These are phyloP conservation scores for Pythium coloratum DNA, from an alignment of 352 stramenopile species.

Conservation along the genomic window DNA sequence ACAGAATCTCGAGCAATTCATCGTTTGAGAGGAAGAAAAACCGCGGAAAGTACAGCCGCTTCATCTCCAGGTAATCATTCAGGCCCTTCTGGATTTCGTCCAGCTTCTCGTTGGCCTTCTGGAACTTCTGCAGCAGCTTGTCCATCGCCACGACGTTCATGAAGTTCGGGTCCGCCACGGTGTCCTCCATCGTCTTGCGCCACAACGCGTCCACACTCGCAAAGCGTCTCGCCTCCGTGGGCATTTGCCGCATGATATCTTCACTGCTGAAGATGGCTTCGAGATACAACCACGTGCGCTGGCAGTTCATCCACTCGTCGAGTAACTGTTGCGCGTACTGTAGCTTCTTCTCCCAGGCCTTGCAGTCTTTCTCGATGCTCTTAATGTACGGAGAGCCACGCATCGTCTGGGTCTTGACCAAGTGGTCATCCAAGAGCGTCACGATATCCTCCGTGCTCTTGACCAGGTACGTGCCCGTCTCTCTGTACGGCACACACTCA, in stretches of 20 bases:
- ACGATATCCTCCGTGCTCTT: conserved; percentile 90
- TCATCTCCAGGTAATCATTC: conserved; percentile 85
- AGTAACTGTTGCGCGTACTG: conserved; percentile 91
- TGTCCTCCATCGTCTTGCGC: conserved; percentile 93
- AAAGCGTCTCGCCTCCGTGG: conserved; percentile 89
- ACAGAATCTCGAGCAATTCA: conserved; percentile 94
- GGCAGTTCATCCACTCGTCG: conserved; percentile 93
- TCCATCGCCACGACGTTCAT: conserved; percentile 89
- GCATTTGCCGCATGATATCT: conserved; percentile 96
- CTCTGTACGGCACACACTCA: conserved; percentile 90
- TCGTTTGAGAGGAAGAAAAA: conserved; percentile 98
- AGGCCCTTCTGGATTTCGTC: conserved; percentile 94
- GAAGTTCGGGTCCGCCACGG: conserved; percentile 85
- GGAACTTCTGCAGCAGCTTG: conserved; percentile 91
- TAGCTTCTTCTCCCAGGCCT: conserved; percentile 89
- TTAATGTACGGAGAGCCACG: conserved; percentile 94
- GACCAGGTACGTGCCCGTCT: conserved; percentile 91
- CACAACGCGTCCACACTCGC: conserved; percentile 88
- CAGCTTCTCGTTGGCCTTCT: conserved; percentile 93
- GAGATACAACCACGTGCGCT: conserved; percentile 95
- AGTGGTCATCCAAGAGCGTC: conserved; percentile 91
- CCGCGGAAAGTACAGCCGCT: conserved; percentile 84
- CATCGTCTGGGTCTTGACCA: conserved; percentile 96
- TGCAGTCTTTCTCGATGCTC: conserved; percentile 91
- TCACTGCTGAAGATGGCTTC: conserved; percentile 95